These are phyloP conservation scores for Trametes gibbosa DNA, from an alignment of 768 basidiomycete genomes.

Conservation along the genomic window DNA sequence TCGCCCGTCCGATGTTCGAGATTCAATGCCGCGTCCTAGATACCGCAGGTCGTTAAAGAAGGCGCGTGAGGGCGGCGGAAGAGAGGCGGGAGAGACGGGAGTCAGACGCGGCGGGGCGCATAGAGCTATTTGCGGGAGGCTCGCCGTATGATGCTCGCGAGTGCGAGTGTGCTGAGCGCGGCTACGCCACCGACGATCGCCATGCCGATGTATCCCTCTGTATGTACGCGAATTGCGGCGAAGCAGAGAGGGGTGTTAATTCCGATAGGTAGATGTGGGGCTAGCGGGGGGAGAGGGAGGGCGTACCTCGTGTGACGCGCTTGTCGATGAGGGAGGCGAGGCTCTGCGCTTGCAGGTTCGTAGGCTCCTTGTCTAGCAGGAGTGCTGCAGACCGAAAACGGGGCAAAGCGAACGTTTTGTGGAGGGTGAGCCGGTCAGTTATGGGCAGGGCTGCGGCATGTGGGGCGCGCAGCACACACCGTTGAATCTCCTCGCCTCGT, in stretches of 20 bases:
- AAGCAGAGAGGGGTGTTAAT: slow-evolving; percentile 1
- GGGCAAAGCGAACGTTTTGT: too few species aligned
- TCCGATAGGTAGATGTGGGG: neutral
- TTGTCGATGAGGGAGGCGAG: slow-evolving; percentile 82
- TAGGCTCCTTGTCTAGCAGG: slow-evolving; percentile 87
- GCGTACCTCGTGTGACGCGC: slow-evolving; percentile 75
- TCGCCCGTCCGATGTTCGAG: neutral
- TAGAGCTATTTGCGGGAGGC: slow-evolving; percentile 48
- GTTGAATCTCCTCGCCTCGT: slow-evolving; percentile 90
- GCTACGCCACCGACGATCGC: slow-evolving; percentile 90
- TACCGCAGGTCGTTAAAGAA: neutral
- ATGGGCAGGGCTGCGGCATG: too few species aligned
- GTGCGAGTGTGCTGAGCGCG: slow-evolving; percentile 72
- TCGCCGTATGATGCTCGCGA: slow-evolving; percentile 84
- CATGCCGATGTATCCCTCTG: slow-evolving; percentile 99
- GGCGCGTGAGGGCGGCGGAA: neutral
- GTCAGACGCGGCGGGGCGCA: slow-evolving; percentile 8
- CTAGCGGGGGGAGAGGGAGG: neutral
- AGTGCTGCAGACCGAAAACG: slow-evolving; percentile 48
- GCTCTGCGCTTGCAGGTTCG: slow-evolving; percentile 90
- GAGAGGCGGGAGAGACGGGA: neutral
- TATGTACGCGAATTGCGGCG: neutral
- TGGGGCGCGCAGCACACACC: slow-evolving; percentile 48
- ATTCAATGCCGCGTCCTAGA: too few species aligned
- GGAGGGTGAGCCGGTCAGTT: too few species aligned